phyloP scores from a whole-genome alignment of 1,284 basidiomycete genomes.

The Ceratobasidium sp. region DNA sequence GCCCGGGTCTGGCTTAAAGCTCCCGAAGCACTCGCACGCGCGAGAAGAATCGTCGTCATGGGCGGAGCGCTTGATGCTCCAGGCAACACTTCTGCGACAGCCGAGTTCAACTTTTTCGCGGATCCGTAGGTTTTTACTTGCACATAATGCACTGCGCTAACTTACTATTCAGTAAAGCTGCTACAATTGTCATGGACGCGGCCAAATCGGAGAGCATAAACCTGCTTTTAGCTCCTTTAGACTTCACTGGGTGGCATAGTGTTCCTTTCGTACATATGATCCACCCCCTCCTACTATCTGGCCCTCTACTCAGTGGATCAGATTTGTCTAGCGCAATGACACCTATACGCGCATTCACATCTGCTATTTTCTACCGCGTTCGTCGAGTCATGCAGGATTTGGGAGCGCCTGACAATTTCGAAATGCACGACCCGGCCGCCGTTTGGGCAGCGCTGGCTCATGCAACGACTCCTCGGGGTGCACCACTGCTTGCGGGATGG shows the following conservation, averaged over 20 bases:
- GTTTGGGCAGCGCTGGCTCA: slow-evolving; percentile 84
- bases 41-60: slow-evolving; percentile 87
- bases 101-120: slow-evolving; percentile 96
- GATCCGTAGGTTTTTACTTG: slow-evolving; percentile 74
- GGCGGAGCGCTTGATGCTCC: slow-evolving; percentile 97
- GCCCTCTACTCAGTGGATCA: slow-evolving; percentile 47
- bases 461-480: slow-evolving; percentile 56
- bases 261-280: slow-evolving; percentile 78
- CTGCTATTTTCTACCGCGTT: slow-evolving; percentile 81
- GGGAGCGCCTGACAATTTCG: slow-evolving; percentile 83
- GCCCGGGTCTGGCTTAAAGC: slow-evolving; percentile 76
- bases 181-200: slow-evolving; percentile 44
- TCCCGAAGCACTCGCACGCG: slow-evolving; percentile 67
- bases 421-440: slow-evolving; percentile 87
- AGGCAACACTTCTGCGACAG: slow-evolving; percentile 86
- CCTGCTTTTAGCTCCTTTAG: slow-evolving; percentile 81
- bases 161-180: slow-evolving; percentile 45
- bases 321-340: slow-evolving; percentile 50
- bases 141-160: background rate
- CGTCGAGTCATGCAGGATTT: slow-evolving; percentile 75
- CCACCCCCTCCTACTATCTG: slow-evolving; percentile 63
- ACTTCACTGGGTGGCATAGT: slow-evolving; percentile 84
- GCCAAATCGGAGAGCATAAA: slow-evolving; percentile 56
- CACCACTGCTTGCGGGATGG: slow-evolving; percentile 55
- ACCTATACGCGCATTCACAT: slow-evolving; percentile 77